Conservation (phyloP, 768 basidiomycete species). For the Rickenella mellea region DNA sequence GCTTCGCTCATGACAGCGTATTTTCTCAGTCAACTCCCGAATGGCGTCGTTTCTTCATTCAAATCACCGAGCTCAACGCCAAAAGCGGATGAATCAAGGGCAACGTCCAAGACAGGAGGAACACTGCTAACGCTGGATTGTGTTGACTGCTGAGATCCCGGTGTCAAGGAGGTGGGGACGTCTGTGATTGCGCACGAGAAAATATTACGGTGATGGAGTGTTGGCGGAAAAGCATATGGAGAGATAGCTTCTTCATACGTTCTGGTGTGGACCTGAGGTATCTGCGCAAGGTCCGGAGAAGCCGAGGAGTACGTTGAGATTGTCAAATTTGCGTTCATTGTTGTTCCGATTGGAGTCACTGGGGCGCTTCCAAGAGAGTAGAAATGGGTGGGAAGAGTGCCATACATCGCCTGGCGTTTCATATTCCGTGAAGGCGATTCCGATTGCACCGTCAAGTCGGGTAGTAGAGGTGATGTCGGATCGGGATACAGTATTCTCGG, state of each 20-base stretch:
- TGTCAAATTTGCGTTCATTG: too few relatives aligned
- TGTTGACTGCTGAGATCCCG: constrained; percentile 33
- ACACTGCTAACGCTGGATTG: constrained; percentile 36
- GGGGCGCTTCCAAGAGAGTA: too few relatives aligned
- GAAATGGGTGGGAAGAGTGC: too few relatives aligned
- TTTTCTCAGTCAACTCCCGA: neutral
- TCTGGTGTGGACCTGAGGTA: too few relatives aligned
- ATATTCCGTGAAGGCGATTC: too few relatives aligned
- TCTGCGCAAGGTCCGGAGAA: too few relatives aligned
- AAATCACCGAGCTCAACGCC: constrained; percentile 18
- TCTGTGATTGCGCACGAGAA: constrained; percentile 22
- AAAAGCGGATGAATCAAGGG: constrained; percentile 47
- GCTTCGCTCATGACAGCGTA: neutral
- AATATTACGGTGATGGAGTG: constrained; percentile 26
- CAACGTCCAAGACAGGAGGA: constrained; percentile 52
- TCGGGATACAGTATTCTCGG: too few relatives aligned
- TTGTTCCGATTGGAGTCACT: too few relatives aligned
- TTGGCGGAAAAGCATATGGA: constrained; percentile 61
- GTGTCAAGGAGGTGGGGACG: constrained; percentile 17
- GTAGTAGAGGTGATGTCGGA: too few relatives aligned
- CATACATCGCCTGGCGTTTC: too few relatives aligned
- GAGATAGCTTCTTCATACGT: constrained; percentile 55
- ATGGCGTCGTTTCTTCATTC: neutral
- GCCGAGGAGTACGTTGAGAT: too few relatives aligned
- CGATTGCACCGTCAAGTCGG: too few relatives aligned